Evolutionary conservation across 257 asterid species (phyloP).

Genomic region (Petunia secreta): DNA sequence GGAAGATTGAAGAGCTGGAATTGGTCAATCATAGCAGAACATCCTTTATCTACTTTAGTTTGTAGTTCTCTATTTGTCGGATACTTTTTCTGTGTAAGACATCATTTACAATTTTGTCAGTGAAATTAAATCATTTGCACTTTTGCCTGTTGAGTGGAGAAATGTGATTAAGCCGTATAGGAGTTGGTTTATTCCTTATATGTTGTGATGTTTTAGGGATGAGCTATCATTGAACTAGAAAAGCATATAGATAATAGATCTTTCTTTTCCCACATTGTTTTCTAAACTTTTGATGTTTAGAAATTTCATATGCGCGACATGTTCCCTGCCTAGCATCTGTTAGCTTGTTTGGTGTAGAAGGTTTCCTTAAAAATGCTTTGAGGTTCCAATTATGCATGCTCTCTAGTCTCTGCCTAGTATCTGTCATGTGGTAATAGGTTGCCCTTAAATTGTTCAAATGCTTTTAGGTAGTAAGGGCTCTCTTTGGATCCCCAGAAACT

Average conservation of each 20-base stretch:
- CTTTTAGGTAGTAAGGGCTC: too few species aligned
- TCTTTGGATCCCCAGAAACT: too few species aligned
- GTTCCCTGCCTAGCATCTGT: not conserved
- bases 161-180: not conserved
- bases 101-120: constrained; percentile 11
- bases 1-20: constrained; percentile 37
- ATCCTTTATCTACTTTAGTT: not conserved
- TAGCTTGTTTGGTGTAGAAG: not conserved
- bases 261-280: not conserved
- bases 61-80: not conserved
- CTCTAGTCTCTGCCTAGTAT: too few species aligned
- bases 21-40: not conserved
- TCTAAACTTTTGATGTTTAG: not conserved
- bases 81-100: not conserved
- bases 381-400: not conserved
- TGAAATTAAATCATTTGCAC: not conserved
- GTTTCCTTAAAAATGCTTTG: not conserved
- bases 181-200: not conserved
- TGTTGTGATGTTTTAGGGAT: not conserved
- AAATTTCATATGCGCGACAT: not conserved
- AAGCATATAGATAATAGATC: too few species aligned
- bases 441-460: too few species aligned
- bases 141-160: not conserved
- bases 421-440: too few species aligned
- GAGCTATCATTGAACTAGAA: not conserved